phyloP scores from a whole-genome alignment of 805 yeast genomes.

The Priceomyces castillae region DNA sequence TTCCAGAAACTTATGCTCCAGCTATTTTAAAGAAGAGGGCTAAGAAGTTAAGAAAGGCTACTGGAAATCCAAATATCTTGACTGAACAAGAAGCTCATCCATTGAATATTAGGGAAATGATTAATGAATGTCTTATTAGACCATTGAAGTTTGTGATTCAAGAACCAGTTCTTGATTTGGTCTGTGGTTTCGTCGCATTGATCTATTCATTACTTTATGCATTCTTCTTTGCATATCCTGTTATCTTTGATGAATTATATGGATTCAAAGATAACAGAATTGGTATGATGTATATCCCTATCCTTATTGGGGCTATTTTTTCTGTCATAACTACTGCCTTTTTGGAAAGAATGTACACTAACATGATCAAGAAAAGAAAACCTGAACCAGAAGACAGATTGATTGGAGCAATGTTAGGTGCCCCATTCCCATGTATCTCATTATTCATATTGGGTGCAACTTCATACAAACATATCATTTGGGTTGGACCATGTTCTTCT shows the following conservation, averaged over 20 bases:
- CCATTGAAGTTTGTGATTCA: slow-evolving; percentile 75
- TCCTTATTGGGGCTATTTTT: slow-evolving; percentile 76
- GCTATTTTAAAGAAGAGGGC: slow-evolving; percentile 71
- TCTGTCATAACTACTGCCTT: slow-evolving; percentile 75
- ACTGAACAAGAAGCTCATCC: slow-evolving; percentile 90
- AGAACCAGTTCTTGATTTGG: slow-evolving; percentile 81
- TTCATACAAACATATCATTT: slow-evolving; percentile 60
- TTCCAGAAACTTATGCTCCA: slow-evolving; percentile 94
- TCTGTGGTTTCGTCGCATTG: slow-evolving; percentile 83
- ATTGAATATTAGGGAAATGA: slow-evolving; percentile 62
- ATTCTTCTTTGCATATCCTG: slow-evolving; percentile 94
- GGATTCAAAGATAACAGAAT: slow-evolving; percentile 73
- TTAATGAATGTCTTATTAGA: slow-evolving; percentile 69
- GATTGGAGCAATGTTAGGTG: slow-evolving; percentile 77
- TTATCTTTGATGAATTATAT: slow-evolving; percentile 73
- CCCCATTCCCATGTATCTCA: slow-evolving; percentile 79
- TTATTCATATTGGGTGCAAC: slow-evolving; percentile 81
- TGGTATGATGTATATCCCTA: slow-evolving; percentile 89
- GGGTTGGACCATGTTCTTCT: slow-evolving; percentile 63
- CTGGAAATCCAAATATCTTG: slow-evolving; percentile 82
- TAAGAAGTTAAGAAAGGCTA: slow-evolving; percentile 62
- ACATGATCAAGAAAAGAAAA: slow-evolving; percentile 48
- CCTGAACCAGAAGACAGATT: slow-evolving; percentile 81
- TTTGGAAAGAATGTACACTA: slow-evolving; percentile 61
- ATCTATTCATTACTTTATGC: slow-evolving; percentile 90